Base-by-base conservation (phyloP, 2,329 filamentous ascomycete species). In the Paraphoma chrysanthemicola region DNA sequence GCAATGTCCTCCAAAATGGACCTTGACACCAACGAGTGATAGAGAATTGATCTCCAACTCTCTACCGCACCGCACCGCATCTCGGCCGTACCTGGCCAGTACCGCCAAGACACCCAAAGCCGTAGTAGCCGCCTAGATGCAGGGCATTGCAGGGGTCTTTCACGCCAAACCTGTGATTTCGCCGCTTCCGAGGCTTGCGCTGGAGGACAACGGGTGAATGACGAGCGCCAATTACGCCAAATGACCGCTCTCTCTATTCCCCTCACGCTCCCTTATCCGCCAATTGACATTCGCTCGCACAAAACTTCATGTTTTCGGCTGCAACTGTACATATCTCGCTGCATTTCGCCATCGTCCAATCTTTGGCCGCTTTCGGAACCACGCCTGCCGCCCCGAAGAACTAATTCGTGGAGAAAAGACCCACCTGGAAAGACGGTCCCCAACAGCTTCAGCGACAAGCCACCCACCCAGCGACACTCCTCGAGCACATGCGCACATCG, bases 401-500 rank as follows among this genome's bases (percentile, higher is more conserved):
- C 38, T 57, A 47, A 65, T 65, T 63, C 60, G 62, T 52, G 56
- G 62, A 63, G 53, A 51, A 54, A 59, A 54, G 62, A 57, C 62
- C 62, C 62, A 63, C 62, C 51, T 43, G 23, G 52, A 56, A 51
- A 54, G 48, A 55, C 28, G 33, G 12, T 45, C n/a, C 51, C 62
- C 55, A 63, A 59, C 62, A 57, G 50, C 59, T 44, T 53, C 46
- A 52, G 53, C 39, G 36, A 23, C 46, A 54, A 56, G 41, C 52
- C 59, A 54, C 48, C 61, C 64, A 69, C 50, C 62, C 62, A 64
- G 54, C 61, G 31, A 53, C 47, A 39, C 54, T 52, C 50, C 41
- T 66, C 57, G 59, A 49, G 57, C 67, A 68, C 60, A 62, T 67
- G 66, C 64, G 52, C 60, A 51, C 30, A 43, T 50, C 51, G 58